phyloP scores from a whole-genome alignment of 2,329 filamentous ascomycete species.

The Aspergillus texensis region DNA sequence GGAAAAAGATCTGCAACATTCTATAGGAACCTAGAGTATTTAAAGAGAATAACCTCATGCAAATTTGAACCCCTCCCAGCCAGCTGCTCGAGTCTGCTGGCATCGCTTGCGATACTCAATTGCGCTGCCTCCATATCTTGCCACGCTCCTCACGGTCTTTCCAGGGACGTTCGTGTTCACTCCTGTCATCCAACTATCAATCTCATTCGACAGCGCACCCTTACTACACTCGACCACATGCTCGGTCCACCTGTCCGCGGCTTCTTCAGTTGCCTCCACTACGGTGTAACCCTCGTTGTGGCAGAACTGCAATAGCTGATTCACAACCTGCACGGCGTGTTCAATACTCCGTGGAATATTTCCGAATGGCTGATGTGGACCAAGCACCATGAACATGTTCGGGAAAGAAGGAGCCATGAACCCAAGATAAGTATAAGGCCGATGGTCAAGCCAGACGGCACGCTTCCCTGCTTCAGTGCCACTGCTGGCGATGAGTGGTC shows the following conservation, averaged over 20 bases:
- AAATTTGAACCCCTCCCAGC: neutral
- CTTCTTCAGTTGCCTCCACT: constrained; percentile 46
- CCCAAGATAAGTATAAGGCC: constrained; percentile 47
- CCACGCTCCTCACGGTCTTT: neutral
- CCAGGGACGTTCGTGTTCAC: constrained; percentile 51
- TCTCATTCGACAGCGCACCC: constrained; percentile 50
- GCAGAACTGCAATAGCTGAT: constrained; percentile 31
- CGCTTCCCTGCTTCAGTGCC: constrained; percentile 20
- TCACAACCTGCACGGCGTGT: constrained; percentile 45
- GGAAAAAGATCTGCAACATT: neutral
- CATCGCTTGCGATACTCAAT: constrained; percentile 3
- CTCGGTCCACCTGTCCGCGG: constrained; percentile 47
- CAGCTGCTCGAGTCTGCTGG: neutral
- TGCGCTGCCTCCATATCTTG: neutral
- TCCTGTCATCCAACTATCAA: constrained; percentile 60
- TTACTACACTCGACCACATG: constrained; percentile 53
- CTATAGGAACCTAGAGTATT: neutral
- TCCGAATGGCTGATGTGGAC: constrained; percentile 51
- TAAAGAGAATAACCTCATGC: neutral
- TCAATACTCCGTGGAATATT: constrained; percentile 38
- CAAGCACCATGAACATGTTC: constrained; percentile 59
- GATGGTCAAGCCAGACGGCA: constrained; percentile 36
- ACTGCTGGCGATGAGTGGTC: constrained; percentile 20
- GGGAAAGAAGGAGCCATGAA: constrained; percentile 48
- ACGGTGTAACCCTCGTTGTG: constrained; percentile 32